Base-by-base conservation (phyloP, 2,329 filamentous ascomycete genomes). In the Daldinia sp. region DNA sequence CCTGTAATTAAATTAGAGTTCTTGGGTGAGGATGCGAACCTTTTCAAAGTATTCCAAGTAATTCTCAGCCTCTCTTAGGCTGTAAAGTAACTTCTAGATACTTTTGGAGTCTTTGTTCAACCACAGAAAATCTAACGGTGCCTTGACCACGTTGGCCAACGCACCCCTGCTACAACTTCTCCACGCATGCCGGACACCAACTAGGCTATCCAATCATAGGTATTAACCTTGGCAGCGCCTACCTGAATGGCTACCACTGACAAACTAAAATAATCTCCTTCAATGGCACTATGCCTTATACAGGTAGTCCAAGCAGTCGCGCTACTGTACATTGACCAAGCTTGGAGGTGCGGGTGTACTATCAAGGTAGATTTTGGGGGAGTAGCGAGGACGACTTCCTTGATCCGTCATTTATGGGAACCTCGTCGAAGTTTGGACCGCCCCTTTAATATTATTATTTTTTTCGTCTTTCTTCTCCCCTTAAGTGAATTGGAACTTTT, bases 1-100 rank as follows among this genome's bases (percentile, higher is more conserved):
- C 68, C 69, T 71, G 69, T 49, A 72, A 72, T 72, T 70, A 71
- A 69, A 67, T 67, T 64, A 67, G 19, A 67, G 61, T 64, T 67
- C 39, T 65, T 59, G 45, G 35, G 41, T 27, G 13, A 54, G 23
- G 21, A 15, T 21, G 52, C 9, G 58, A 52, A 63, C 49, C 47
- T 47, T 15, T 19, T n/a, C n/a, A n/a, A n/a, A n/a, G n/a, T n/a
- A n/a, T n/a, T n/a, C n/a, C 19, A 59, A 51, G 60, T 63, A 58
- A 30, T 30, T 37, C 17, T 58, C 17, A 58, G 30, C 39, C 50
- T n/a, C 25, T 39, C 17, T 27, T 6, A 3, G 25, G 52, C 27
- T 15, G 50, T 45, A 60, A 56, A 63, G 60, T 64, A 47, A 66
- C 64, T 52, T 64, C 17, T 15, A 35, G 35, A 45, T 66, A 58